Percentiles rank a stretch among this genome's conserved stretches.
Conservation (phyloP, 305 asterid species). For the Plantago lanceolata region DNA sequence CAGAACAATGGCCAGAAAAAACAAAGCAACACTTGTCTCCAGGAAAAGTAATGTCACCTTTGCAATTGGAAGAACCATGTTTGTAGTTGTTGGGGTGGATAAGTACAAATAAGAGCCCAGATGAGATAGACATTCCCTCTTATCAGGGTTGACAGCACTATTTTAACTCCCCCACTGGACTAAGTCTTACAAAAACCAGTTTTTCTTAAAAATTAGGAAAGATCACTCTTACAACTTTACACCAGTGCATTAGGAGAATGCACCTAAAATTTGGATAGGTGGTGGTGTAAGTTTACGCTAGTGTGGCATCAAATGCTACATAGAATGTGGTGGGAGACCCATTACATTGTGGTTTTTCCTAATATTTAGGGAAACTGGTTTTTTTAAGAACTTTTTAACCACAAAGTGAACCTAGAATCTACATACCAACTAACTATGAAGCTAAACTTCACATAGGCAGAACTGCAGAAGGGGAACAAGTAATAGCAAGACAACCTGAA, state of each 20-base stretch:
- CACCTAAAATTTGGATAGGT: background rate
- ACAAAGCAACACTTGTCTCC: constrained; percentile 45
- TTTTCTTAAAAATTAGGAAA: background rate
- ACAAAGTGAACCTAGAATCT: background rate
- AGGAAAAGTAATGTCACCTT: constrained; percentile 40
- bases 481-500: background rate
- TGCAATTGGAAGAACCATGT: constrained; percentile 51
- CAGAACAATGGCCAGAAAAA: constrained; percentile 56
- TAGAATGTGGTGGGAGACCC: background rate
- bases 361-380: background rate
- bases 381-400: background rate
- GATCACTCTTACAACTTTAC: background rate
- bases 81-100: constrained; percentile 32
- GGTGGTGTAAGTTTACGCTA: background rate
- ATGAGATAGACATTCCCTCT: constrained; percentile 29
- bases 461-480: background rate
- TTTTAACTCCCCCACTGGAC: constrained; percentile 34
- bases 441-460: background rate
- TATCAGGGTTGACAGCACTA: constrained; percentile 41
- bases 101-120: constrained; percentile 23
- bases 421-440: too few species aligned
- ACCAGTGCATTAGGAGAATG: background rate
- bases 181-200: background rate
- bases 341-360: background rate
- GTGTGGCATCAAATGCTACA: background rate